These are phyloP conservation scores for Colletotrichum karsti DNA, from an alignment of 2,329 filamentous ascomycete genomes.

Conservation along the genomic window DNA sequence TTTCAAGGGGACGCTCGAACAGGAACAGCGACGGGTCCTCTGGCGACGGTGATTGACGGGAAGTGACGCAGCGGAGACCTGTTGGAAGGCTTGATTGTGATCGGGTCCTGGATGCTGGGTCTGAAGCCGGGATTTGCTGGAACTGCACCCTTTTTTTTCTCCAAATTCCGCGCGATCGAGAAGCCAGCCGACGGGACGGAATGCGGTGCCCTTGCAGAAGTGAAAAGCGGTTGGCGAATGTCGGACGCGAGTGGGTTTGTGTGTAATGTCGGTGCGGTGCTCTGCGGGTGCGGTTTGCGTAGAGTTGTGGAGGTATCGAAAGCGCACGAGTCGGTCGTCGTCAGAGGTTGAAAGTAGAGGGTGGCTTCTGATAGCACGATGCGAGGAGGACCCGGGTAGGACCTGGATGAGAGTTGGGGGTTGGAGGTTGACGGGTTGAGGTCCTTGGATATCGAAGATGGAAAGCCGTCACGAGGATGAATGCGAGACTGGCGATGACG, in stretches of 20 bases:
- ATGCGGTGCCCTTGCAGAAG: conserved; percentile 10
- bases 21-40: conserved; percentile 14
- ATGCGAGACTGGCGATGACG: conserved; percentile 24
- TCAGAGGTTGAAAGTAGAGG: conserved; percentile 19
- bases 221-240: background rate
- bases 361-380: background rate
- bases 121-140: background rate
- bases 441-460: conserved; percentile 13
- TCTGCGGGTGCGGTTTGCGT: conserved; percentile 17
- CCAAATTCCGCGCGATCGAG: background rate
- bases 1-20: conserved; percentile 6
- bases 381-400: background rate
- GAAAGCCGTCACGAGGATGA: conserved; percentile 14
- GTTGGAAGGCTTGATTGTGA: conserved; percentile 13
- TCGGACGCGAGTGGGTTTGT: background rate
- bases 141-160: background rate
- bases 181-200: background rate
- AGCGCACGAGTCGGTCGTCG: conserved; percentile 23
- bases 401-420: background rate
- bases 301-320: conserved; percentile 21
- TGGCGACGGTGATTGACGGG: conserved; percentile 10
- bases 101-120: background rate
- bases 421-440: background rate
- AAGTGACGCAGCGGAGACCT: conserved; percentile 17
- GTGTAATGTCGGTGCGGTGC: conserved; percentile 15